phyloP scores from a whole-genome alignment of 371 early-diverging fungal genomes.

The Hamiltosporidium magnivora region DNA sequence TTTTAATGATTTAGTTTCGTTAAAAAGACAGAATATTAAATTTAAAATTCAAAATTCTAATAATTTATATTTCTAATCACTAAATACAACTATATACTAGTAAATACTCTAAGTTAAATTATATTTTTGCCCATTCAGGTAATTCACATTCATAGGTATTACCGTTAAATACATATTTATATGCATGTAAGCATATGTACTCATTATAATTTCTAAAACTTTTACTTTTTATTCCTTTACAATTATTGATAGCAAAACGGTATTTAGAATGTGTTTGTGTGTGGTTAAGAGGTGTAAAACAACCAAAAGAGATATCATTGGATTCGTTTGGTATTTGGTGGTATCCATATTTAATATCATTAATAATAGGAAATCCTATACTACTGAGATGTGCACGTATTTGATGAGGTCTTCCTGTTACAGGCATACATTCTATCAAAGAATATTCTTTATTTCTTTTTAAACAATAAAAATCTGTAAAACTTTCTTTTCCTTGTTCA shows the following conservation, averaged over 20 bases:
- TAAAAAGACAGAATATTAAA: too few species aligned
- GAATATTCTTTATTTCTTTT: slow-evolving; percentile 33
- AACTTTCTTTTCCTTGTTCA: slow-evolving; percentile 7
- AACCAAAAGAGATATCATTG: neutral
- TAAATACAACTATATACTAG: too few species aligned
- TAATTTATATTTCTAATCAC: too few species aligned
- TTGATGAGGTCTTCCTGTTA: slow-evolving; percentile 94
- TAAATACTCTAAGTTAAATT: too few species aligned
- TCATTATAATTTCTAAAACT: neutral
- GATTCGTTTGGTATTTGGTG: neutral
- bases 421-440: slow-evolving; percentile 61
- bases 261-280: neutral
- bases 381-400: slow-evolving; percentile 91
- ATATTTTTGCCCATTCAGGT: neutral
- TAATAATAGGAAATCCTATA: slow-evolving; percentile 83
- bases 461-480: neutral
- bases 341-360: slow-evolving; percentile 61
- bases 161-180: neutral
- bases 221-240: neutral
- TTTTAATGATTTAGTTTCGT: too few species aligned
- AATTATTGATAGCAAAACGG: neutral
- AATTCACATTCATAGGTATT: neutral
- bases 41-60: too few species aligned
- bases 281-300: neutral
- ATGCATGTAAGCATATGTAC: neutral